Percentiles rank a stretch among this genome's conserved stretches.
Evolutionary conservation across 306 rosid species (phyloP).

Genomic region (Carpinus viminea): DNA sequence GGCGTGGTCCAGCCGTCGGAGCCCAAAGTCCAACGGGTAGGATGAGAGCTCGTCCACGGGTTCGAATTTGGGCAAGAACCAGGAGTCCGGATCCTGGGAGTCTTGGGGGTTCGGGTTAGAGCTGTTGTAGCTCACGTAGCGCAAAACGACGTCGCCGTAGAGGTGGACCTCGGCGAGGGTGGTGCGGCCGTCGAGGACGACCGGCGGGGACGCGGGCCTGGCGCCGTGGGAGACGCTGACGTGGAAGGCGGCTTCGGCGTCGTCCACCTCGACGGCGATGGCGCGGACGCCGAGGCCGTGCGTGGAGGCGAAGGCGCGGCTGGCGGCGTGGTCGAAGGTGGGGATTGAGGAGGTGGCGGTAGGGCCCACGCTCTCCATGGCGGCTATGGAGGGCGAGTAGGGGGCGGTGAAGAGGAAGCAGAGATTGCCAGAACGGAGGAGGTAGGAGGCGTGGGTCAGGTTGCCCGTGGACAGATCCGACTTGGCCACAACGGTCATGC

Average conservation of each 20-base stretch:
- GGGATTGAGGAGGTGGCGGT: conserved; percentile 58
- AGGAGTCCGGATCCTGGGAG: conserved; percentile 31
- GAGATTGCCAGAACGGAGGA: conserved; percentile 85
- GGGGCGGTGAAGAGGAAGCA: conserved; percentile 87
- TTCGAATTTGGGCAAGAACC: conserved; percentile 81
- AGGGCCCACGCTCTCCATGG: conserved; percentile 11
- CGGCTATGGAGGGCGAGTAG: conserved; percentile 61
- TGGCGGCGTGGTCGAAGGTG: conserved; percentile 48
- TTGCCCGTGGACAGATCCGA: conserved; percentile 91
- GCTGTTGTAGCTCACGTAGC: conserved; percentile 63
- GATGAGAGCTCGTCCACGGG: conserved; percentile 37
- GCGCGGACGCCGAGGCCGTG: conserved; percentile 91
- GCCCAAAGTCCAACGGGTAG: conserved; percentile 61
- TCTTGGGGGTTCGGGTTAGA: not conserved
- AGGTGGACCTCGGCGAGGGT: conserved; percentile 61
- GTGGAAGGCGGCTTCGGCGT: conserved; percentile 63
- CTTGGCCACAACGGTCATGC: conserved; percentile 75
- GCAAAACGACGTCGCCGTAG: conserved; percentile 88
- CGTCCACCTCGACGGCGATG: conserved; percentile 66
- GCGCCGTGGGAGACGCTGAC: conserved; percentile 70
- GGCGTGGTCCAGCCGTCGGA: conserved; percentile 81
- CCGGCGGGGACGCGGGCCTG: conserved; percentile 40
- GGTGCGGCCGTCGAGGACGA: conserved; percentile 44
- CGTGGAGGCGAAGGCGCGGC: conserved; percentile 50
- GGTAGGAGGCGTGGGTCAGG: conserved; percentile 75